Evolutionary conservation across 2,329 filamentous ascomycete genomes (phyloP).

Genomic region (Tolypocladium inflatum): DNA sequence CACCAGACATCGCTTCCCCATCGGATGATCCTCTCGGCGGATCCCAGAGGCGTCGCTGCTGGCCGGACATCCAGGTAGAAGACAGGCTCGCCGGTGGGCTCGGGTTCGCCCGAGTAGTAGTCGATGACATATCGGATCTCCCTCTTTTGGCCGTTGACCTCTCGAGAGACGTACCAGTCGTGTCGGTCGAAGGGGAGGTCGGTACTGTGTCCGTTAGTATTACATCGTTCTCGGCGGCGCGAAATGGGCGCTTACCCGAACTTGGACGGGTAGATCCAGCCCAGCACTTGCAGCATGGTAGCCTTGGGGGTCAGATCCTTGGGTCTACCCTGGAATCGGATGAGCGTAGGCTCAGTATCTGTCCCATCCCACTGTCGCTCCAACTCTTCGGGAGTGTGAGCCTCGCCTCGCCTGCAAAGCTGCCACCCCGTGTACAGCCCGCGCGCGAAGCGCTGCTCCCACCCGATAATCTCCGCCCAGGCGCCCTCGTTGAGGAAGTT

Average conservation of each 20-base stretch:
- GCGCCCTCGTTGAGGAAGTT: slow-evolving; percentile 98
- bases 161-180: slow-evolving; percentile 87
- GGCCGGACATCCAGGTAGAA: slow-evolving; percentile 94
- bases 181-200: slow-evolving; percentile 92
- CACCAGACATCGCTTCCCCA: slow-evolving; percentile 96
- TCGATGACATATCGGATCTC: slow-evolving; percentile 94
- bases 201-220: slow-evolving; percentile 36
- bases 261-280: slow-evolving; percentile 66
- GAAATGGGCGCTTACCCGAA: slow-evolving; percentile 53
- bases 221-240: neutral
- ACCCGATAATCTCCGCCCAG: slow-evolving; percentile 89
- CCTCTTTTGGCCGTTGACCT: slow-evolving; percentile 55
- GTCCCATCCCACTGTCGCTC: slow-evolving; percentile 43
- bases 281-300: slow-evolving; percentile 70
- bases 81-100: slow-evolving; percentile 80
- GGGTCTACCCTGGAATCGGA: slow-evolving; percentile 83
- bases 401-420: slow-evolving; percentile 64
- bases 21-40: slow-evolving; percentile 71
- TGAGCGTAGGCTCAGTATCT: slow-evolving; percentile 57
- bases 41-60: slow-evolving; percentile 70
- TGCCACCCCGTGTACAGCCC: slow-evolving; percentile 67
- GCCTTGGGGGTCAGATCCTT: slow-evolving; percentile 89
- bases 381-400: slow-evolving; percentile 38
- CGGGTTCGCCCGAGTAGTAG: slow-evolving; percentile 79
- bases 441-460: slow-evolving; percentile 76